Conservation (phyloP, 225 moss, liverwort and hornwort genomes). For the Ulota crispa region DNA sequence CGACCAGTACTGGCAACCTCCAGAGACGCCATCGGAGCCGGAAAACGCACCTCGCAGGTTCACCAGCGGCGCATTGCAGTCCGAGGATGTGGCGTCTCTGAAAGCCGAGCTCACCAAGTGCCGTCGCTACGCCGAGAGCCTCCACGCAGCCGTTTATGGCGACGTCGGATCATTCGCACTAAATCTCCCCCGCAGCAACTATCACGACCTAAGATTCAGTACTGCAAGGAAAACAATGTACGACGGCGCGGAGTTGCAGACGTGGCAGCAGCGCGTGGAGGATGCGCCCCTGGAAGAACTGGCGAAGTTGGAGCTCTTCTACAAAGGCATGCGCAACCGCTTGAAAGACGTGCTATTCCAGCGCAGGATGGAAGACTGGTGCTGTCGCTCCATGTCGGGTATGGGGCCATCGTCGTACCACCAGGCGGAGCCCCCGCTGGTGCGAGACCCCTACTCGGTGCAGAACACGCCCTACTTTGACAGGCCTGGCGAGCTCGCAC, state of each 20-base stretch:
- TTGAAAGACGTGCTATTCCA: constrained; percentile 52
- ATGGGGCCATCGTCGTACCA: constrained; percentile 22
- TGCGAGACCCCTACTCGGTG: constrained; percentile 42
- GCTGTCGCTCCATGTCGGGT: constrained; percentile 38
- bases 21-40: constrained; percentile 14
- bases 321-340: constrained; percentile 52
- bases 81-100: constrained; percentile 26
- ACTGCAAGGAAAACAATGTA: not conserved
- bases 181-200: not conserved
- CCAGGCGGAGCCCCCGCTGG: constrained; percentile 31
- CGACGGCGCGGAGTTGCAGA: constrained; percentile 7
- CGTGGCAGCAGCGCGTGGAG: constrained; percentile 42
- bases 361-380: constrained; percentile 64
- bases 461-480: constrained; percentile 39
- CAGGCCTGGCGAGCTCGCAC: constrained; percentile 33
- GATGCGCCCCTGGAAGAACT: constrained; percentile 41
- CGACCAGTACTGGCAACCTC: constrained; percentile 36
- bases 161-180: constrained; percentile 26
- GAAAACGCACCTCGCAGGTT: constrained; percentile 16
- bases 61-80: not conserved
- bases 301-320: constrained; percentile 42
- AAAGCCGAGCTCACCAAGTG: constrained; percentile 40
- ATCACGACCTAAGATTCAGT: not conserved
- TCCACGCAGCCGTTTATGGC: constrained; percentile 50
- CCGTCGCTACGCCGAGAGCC: constrained; percentile 51